Evolutionary conservation across 2,329 filamentous ascomycete species (phyloP), one percentile per base, ranked within the genome.

Genomic region (Calonectria pteridis): DNA sequence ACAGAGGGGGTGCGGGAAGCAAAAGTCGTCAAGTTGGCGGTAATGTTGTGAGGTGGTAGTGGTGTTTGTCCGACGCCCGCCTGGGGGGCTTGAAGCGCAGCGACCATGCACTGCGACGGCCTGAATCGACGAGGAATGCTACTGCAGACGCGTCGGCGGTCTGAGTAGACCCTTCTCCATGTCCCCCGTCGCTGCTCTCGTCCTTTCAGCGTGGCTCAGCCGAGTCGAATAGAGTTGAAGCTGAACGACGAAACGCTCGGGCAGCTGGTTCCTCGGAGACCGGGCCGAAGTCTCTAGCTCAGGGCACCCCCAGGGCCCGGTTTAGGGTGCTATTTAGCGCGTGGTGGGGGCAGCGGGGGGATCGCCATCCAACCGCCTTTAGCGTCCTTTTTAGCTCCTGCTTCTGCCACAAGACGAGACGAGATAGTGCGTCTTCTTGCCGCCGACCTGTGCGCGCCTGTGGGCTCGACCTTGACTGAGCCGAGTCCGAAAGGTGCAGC

Each of bases 361-460:
- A 59, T 59, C 55, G 55, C n/a, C 55, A 23, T 59, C 55, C 55
- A 59, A 59, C 55, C 31, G 55, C 55, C 55, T 59, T 59, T 59
- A 59, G 55, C 55, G 55, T 58, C 29, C 29, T 59, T 37, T 33
- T 59, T 59, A 58, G 53, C 53, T 59, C 35, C 23, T 28, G 14
- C 23, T 28, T 23, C 50, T 29, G 16, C 18, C n/a, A 59, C 55
- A 26, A 59, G 55, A 59, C n/a, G 55, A 59, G 55, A 59, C 33
- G 55, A 37, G 29, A 59, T 29, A 28, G 55, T 23, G 31, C 7
- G 29, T n/a, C 20, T 46, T 35, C 29, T 58, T n/a, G 51, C 51
- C 20, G 29, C 49, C 14, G 49, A 14, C 23, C 26, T 51, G 49
- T 51, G 13, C 49, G 40, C 40, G 40, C 18, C 20, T n/a, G 43